phyloP scores from a whole-genome alignment of 208 protist species.

The Sergeia podlipaevii region DNA sequence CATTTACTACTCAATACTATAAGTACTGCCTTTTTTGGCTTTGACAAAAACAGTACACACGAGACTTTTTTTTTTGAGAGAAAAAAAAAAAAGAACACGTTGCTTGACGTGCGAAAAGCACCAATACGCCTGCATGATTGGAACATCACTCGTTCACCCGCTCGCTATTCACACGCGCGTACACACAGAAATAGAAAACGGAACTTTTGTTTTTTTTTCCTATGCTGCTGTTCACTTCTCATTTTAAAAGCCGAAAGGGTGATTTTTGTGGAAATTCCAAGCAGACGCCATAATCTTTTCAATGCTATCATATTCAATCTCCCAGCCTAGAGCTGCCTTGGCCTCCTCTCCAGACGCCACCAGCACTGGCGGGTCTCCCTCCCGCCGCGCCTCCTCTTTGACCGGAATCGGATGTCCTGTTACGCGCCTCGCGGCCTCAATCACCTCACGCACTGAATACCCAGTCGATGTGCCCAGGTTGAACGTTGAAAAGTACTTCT shows the following conservation, averaged over 20 bases:
- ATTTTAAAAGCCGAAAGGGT: conserved; percentile 45
- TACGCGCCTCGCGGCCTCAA: conserved; percentile 88
- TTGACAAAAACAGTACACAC: too few relatives aligned
- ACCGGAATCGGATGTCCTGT: conserved; percentile 88
- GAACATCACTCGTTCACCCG: too few relatives aligned
- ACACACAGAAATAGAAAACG: conserved; percentile 1
- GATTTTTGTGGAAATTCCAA: conserved; percentile 69
- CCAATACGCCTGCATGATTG: too few relatives aligned
- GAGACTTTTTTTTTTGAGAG: too few relatives aligned
- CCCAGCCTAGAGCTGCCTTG: conserved; percentile 65
- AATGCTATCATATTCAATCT: conserved; percentile 66
- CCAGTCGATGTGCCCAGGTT: conserved; percentile 96
- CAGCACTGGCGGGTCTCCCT: conserved; percentile 70
- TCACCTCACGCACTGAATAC: conserved; percentile 95
- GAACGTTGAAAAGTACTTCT: conserved; percentile 78
- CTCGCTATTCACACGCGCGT: background rate
- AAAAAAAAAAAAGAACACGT: too few relatives aligned
- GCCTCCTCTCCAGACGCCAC: conserved; percentile 68
- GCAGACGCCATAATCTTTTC: conserved; percentile 77
- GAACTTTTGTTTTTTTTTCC: background rate
- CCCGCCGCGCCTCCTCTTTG: conserved; percentile 57
- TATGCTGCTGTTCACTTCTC: background rate
- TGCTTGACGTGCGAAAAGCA: too few relatives aligned
- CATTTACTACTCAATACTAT: too few relatives aligned
- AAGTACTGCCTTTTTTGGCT: too few relatives aligned